Evolutionary conservation across 371 early-diverging fungal genomes (phyloP), one percentile per base, ranked within the genome.

Genomic region (Mortierella sp.): DNA sequence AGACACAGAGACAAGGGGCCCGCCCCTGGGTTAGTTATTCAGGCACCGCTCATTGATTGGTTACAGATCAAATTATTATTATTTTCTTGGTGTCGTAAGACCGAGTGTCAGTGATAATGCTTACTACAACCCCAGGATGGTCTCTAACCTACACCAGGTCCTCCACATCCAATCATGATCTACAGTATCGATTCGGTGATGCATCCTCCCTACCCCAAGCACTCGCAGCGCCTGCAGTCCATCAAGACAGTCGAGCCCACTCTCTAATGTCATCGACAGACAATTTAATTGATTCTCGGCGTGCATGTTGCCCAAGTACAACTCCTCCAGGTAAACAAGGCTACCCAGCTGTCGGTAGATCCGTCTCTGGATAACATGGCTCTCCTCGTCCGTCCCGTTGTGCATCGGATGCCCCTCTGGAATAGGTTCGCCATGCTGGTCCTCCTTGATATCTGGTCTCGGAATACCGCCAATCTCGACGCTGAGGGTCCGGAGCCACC

Each of bases 211-310:
- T 1, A 75, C 68, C 38, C 63, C 68, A 65, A 75, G 41, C n/a
- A 65, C 75, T 8, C 68, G 46, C 24, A 75, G n/a, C 38, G 46
- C 21, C 54, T 11, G 11, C 49, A 75, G n/a, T 3, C 49, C 70
- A 24, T n/a, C 35, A 12, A 75, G 75, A 21, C 38, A 49, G 51
- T 75, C 75, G 38, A 75, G 38, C 18, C 75, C 75, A 49, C 75
- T 75, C 68, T 75, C 75, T 5, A 75, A 29, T 24, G 65, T 75
- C 54, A 75, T 60, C 54, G 65, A 65, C 8, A 75, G 54, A 41
- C 75, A 75, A 10, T 65, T 49, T n/a, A 41, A 48, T 24, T 75
- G 75, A 32, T 38, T 60, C 10, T 51, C 75, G 6, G 35, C 46
- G 2, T 27, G 6, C 0, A 4, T 44, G 72, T 29, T 72, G 41